These are phyloP conservation scores for Coleophoma cylindrospora DNA, from an alignment of 2,329 filamentous ascomycete species.

Conservation along the genomic window DNA sequence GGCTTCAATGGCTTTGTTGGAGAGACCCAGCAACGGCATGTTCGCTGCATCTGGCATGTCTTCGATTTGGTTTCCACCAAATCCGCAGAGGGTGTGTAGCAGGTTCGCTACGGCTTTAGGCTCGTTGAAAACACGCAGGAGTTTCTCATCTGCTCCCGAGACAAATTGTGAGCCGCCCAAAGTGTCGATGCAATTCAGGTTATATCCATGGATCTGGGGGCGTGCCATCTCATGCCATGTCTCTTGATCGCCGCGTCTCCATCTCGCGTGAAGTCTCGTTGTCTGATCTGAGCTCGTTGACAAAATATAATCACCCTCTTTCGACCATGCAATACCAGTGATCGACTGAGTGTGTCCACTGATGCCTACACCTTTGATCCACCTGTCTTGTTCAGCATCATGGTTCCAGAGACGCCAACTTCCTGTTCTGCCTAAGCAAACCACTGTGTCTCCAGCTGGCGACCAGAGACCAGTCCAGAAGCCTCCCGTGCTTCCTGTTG, in stretches of 20 bases:
- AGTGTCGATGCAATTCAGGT: constrained; percentile 87
- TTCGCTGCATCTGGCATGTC: constrained; percentile 81
- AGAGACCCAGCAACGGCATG: constrained; percentile 90
- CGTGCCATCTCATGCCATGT: constrained; percentile 96
- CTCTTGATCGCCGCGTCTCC: constrained; percentile 47
- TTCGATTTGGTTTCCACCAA: constrained; percentile 36
- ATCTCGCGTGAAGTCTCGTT: constrained; percentile 78
- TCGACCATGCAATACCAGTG: constrained; percentile 79
- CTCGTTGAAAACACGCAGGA: constrained; percentile 92
- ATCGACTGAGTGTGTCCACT: constrained; percentile 81
- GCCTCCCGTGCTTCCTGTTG: constrained; percentile 90
- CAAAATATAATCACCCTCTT: constrained; percentile 75
- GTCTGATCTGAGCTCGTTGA: constrained; percentile 93
- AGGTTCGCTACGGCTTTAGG: constrained; percentile 78
- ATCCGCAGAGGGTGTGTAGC: constrained; percentile 62
- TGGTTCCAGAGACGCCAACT: constrained; percentile 87
- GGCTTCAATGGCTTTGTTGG: constrained; percentile 82
- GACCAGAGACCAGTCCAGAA: constrained; percentile 97
- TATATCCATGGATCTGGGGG: constrained; percentile 96
- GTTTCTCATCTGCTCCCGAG: constrained; percentile 93
- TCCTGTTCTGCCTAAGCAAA: constrained; percentile 83
- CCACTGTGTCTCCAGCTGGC: constrained; percentile 67
- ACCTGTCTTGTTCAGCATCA: constrained; percentile 55
- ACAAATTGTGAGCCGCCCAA: constrained; percentile 74
- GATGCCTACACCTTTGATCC: constrained; percentile 72